phyloP scores from a whole-genome alignment of 176 grass and related monocot genomes.

The Echinochloa phyllopogon region DNA sequence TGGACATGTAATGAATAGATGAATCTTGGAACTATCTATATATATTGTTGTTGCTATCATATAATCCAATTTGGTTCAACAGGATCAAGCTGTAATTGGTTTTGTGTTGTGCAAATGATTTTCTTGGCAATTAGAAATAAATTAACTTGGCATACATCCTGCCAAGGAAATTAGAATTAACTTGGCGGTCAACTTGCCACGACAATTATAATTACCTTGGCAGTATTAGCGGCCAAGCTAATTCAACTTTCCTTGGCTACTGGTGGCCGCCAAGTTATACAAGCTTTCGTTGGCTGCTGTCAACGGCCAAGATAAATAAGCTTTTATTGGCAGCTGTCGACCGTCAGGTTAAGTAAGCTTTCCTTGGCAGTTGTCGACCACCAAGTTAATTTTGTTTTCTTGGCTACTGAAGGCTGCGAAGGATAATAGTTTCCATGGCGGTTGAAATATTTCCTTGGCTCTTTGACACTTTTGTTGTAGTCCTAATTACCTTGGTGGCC shows the following conservation, averaged over 20 bases:
- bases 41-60: neutral
- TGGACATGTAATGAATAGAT: neutral
- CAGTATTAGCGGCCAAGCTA: no score
- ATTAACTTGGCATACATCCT: neutral
- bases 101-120: neutral
- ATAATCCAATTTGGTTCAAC: no score
- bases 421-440: neutral
- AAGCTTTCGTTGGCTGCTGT: no score
- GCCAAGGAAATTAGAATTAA: no score
- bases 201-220: no score
- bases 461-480: neutral
- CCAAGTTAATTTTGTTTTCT: neutral
- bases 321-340: neutral
- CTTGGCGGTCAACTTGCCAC: no score
- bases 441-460: neutral
- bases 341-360: neutral
- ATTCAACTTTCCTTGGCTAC: no score
- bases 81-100: no score
- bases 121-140: neutral
- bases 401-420: neutral
- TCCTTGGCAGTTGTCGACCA: neutral
- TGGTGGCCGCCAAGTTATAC: no score
- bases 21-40: neutral
- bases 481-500: neutral
- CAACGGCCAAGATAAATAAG: no score